Evolutionary conservation across 495 filamentous ascomycete genomes (phyloP).

Genomic region (Parachaetomium inaequale): DNA sequence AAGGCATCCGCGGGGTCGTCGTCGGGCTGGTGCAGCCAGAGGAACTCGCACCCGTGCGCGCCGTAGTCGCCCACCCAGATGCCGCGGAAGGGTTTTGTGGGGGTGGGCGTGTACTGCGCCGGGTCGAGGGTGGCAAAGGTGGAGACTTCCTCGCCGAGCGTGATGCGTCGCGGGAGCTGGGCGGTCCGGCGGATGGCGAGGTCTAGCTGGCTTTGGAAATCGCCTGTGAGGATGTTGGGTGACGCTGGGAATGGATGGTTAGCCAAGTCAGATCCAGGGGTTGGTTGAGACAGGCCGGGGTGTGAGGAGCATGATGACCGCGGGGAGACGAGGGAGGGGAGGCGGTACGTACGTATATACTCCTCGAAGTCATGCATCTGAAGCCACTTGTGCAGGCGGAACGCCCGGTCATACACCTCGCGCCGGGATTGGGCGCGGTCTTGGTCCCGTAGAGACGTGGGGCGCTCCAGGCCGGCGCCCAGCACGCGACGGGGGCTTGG

Average conservation of each 20-base stretch:
- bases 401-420: slow-evolving; percentile 60
- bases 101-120: slow-evolving; percentile 68
- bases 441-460: slow-evolving; percentile 31
- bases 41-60: slow-evolving; percentile 83
- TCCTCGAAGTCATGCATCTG: slow-evolving; percentile 37
- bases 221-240: neutral
- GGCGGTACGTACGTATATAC: neutral
- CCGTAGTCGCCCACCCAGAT: slow-evolving; percentile 93
- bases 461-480: slow-evolving; percentile 17
- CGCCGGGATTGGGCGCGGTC: slow-evolving; percentile 40
- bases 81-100: slow-evolving; percentile 75
- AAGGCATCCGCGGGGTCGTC: slow-evolving; percentile 28
- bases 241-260: neutral
- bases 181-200: neutral
- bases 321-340: neutral
- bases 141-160: slow-evolving; percentile 60
- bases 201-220: neutral
- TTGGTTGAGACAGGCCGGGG: neutral
- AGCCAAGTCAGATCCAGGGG: neutral
- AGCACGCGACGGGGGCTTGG: slow-evolving; percentile 52
- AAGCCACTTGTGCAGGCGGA: slow-evolving; percentile 72
- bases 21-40: slow-evolving; percentile 72
- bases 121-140: slow-evolving; percentile 76
- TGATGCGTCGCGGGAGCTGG: slow-evolving; percentile 25
- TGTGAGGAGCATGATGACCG: no score